A percentile compares a stretch with the other conserved stretches of the same genome.
Conservation (phyloP, 139 green algal genomes). For the Pedinophyceae sp. region DNA sequence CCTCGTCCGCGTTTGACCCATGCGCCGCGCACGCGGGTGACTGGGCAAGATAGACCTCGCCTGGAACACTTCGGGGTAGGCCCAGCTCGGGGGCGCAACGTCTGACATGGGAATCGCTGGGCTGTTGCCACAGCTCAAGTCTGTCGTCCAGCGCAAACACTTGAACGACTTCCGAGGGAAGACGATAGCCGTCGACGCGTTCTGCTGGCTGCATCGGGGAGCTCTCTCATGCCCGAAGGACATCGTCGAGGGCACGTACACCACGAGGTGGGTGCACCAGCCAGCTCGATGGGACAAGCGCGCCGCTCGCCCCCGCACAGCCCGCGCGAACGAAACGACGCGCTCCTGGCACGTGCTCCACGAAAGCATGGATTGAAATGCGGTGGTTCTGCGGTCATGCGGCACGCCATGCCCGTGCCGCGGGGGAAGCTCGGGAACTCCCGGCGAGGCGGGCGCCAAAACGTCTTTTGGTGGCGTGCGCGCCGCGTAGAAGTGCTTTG, state of each 20-base stretch:
- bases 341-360: neutral
- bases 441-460: too few species aligned
- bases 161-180: conserved; percentile 56
- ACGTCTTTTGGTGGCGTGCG: too few species aligned
- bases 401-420: neutral
- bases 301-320: neutral
- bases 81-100: too few species aligned
- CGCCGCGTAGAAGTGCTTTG: too few species aligned
- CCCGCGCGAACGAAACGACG: neutral
- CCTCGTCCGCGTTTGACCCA: too few species aligned
- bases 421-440: neutral
- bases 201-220: conserved; percentile 83
- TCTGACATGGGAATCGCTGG: conserved; percentile 87
- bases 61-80: too few species aligned
- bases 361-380: neutral
- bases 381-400: too few species aligned
- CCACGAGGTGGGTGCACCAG: conserved; percentile 33
- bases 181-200: conserved; percentile 79
- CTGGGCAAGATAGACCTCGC: too few species aligned
- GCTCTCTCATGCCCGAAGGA: conserved; percentile 74
- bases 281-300: neutral
- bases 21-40: too few species aligned
- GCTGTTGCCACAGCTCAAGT: conserved; percentile 61
- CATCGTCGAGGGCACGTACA: conserved; percentile 56
- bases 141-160: conserved; percentile 36